Evolutionary conservation across 768 basidiomycete genomes (phyloP).

Genomic region (Termitomyces sp.): DNA sequence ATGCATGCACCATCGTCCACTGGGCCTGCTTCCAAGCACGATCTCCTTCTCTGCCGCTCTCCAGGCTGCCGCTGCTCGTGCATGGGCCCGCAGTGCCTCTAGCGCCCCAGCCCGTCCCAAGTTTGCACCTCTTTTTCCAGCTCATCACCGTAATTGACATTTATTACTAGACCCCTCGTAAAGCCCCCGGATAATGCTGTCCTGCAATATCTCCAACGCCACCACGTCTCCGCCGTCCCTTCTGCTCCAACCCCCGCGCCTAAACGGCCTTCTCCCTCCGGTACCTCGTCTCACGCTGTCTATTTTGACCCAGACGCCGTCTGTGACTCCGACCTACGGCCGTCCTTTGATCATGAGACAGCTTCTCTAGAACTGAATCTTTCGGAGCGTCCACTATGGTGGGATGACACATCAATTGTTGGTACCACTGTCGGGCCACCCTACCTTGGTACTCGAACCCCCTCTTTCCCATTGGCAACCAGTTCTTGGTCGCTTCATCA

Average conservation of each 20-base stretch:
- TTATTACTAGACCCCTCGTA: conserved; percentile 2
- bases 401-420: conserved; percentile 11
- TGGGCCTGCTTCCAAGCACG: conserved; percentile 22
- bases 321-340: conserved; percentile 22
- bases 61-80: conserved; percentile 47
- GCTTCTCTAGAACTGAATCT: neutral
- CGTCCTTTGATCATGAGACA: conserved; percentile 18
- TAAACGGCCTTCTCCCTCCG: neutral
- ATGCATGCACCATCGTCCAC: conserved; percentile 50
- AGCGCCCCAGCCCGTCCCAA: neutral
- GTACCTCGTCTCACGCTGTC: conserved; percentile 2
- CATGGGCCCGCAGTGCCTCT: conserved; percentile 37
- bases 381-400: conserved; percentile 3
- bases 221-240: neutral
- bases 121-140: conserved; percentile 1
- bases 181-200: neutral
- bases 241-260: neutral
- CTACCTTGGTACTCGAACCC: neutral
- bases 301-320: conserved; percentile 23
- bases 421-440: conserved; percentile 9
- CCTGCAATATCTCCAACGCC: conserved; percentile 2
- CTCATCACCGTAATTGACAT: neutral
- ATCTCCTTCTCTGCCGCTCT: conserved; percentile 38
- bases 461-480: conserved; percentile 25
- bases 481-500: conserved; percentile 33